Evolutionary conservation across 768 basidiomycete species (phyloP), one percentile per base, ranked within the genome.

Genomic region (Amanita polypyramis): DNA sequence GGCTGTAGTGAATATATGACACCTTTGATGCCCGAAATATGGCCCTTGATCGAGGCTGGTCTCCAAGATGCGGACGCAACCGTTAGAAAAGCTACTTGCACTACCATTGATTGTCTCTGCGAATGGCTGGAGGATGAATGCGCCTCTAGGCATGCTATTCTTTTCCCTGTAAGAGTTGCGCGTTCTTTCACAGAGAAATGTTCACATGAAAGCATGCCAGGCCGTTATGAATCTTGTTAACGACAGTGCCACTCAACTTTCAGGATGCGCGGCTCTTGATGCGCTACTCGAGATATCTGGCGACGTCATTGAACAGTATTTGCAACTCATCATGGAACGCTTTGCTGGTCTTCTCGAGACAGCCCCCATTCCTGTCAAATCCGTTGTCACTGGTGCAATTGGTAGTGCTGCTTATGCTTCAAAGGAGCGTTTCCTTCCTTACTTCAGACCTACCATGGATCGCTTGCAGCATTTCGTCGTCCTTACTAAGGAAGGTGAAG

Each of bases 1-100:
- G 96, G 96, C 14, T 97, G 95, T 72, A 90, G 86, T 67, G 94
- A 98, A 70, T 98, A 72, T 68, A 97, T 99, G 80, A 90, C 91
- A 29, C 91, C 94, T 7, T 75, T 92, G 56, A 91, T 99, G 76
- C 66, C 63, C 51, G 76, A 89, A 57, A 82, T 99, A 23, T 99
- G 96, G 96, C 93, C 94, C 1, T 73, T 95, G 48, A 81, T 99
- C 56, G 88, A 96, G 60, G 73, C 78, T 42, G 94, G 94, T 55
- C 78, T 99, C 27, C 76, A 74, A 51, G 96, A 99, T 61, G 62
- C 67, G 33, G 92, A 97, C 58, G 74, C 85, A 11, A 75, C 76
- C 9, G 96, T 99, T 44, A 76, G 94, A 60, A 96, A 93, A 64
- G 95, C 96, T 2, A 84, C 88, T n/a, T 98, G 95, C 65, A 80